These are phyloP conservation scores for Mortierella alpina DNA, from an alignment of 192 early-diverging fungal genomes.

Conservation along the genomic window DNA sequence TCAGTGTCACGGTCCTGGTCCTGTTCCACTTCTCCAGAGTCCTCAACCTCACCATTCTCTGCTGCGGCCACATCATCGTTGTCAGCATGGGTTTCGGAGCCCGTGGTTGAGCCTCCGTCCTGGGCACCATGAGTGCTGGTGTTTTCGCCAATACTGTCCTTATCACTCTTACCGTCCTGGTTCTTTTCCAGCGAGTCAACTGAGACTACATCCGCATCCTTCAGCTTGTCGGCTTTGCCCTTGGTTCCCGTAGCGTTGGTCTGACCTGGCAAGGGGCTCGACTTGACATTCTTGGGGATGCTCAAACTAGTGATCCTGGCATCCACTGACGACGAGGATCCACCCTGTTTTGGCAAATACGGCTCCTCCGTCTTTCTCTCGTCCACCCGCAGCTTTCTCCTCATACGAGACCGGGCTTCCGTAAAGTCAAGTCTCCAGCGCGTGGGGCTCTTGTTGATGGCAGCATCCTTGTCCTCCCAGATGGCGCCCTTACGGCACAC, in stretches of 20 bases:
- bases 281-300: conserved; percentile 49
- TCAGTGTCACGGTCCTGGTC: conserved; percentile 54
- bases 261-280: conserved; percentile 23
- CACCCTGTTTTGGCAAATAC: conserved; percentile 46
- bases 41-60: not conserved
- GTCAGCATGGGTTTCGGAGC: conserved; percentile 7
- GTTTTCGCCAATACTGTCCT: conserved; percentile 20
- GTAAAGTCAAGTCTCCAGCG: conserved; percentile 71
- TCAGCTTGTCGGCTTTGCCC: conserved; percentile 33
- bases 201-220: conserved; percentile 39
- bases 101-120: conserved; percentile 14
- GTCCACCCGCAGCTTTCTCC: conserved; percentile 36
- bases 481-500: conserved; percentile 70
- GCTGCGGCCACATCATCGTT: conserved; percentile 9
- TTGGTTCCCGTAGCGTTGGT: conserved; percentile 7
- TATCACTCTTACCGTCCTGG: conserved; percentile 32
- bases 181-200: conserved; percentile 37
- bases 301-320: conserved; percentile 37
- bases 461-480: conserved; percentile 61
- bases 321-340: conserved; percentile 33
- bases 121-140: not conserved
- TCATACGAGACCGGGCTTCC: conserved; percentile 61
- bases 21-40: conserved; percentile 26
- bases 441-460: conserved; percentile 25
- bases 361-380: conserved; percentile 49